Evolutionary conservation across 257 asterid species (phyloP).

Genomic region (Capsicum chinense): DNA sequence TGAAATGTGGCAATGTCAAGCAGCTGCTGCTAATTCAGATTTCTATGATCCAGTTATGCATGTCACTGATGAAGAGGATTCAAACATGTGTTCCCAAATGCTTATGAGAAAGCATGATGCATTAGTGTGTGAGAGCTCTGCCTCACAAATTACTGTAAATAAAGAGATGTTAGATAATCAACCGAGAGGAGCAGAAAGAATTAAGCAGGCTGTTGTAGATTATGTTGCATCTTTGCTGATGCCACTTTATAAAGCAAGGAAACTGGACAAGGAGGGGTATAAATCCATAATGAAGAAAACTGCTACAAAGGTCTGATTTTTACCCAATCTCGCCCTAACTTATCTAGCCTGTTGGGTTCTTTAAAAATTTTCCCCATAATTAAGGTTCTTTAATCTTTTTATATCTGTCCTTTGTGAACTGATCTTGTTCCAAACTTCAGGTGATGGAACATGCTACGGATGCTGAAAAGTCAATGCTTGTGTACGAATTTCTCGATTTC

Average conservation of each 20-base stretch:
- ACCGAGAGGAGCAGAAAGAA: constrained; percentile 76
- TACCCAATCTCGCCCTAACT: not conserved
- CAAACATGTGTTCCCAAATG: constrained; percentile 61
- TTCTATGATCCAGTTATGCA: constrained; percentile 65
- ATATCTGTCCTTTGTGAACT: constrained; percentile 25
- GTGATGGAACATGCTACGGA: constrained; percentile 93
- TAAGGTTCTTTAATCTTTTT: constrained; percentile 30
- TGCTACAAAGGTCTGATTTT: constrained; percentile 82
- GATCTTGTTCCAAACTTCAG: constrained; percentile 50
- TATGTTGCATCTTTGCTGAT: constrained; percentile 92
- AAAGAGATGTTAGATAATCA: constrained; percentile 63
- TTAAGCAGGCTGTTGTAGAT: constrained; percentile 89
- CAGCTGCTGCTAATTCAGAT: constrained; percentile 96
- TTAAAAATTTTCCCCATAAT: not conserved
- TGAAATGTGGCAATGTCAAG: constrained; percentile 99
- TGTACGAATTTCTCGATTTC: constrained; percentile 86
- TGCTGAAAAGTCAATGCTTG: constrained; percentile 85
- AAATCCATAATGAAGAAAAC: constrained; percentile 98
- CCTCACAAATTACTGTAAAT: constrained; percentile 68
- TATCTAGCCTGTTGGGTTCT: not conserved
- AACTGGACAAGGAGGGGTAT: constrained; percentile 86
- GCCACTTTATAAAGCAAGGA: constrained; percentile 97
- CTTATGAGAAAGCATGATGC: constrained; percentile 48
- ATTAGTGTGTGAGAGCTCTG: constrained; percentile 76
- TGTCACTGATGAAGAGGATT: constrained; percentile 81